Evolutionary conservation across 2,329 filamentous ascomycete species (phyloP).

Genomic region (Colletotrichum sidae): DNA sequence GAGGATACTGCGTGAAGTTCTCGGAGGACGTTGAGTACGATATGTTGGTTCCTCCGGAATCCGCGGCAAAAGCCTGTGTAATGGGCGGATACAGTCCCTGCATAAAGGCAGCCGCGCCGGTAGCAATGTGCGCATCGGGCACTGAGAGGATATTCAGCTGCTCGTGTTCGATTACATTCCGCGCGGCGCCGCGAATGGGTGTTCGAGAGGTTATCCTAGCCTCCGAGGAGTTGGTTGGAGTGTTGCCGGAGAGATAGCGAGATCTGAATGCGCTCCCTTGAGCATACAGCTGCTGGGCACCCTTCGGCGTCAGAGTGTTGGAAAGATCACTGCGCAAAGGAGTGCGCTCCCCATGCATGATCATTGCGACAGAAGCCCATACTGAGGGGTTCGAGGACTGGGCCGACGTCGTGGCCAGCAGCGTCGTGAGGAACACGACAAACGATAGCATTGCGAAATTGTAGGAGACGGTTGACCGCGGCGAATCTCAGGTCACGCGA

Average conservation of each 20-base stretch:
- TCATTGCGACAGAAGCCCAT: constrained; percentile 61
- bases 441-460: constrained; percentile 39
- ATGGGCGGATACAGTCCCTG: constrained; percentile 87
- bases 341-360: constrained; percentile 66
- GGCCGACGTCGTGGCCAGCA: constrained; percentile 44
- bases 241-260: constrained; percentile 57
- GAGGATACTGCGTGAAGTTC: constrained; percentile 70
- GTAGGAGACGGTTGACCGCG: neutral
- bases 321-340: constrained; percentile 49
- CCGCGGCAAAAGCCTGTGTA: constrained; percentile 50
- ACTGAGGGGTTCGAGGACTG: constrained; percentile 53
- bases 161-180: constrained; percentile 59
- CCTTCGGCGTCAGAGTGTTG: constrained; percentile 60
- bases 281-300: constrained; percentile 63
- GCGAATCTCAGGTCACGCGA: neutral
- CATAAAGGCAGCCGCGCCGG: constrained; percentile 80
- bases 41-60: constrained; percentile 48
- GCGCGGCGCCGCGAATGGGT: constrained; percentile 56
- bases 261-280: constrained; percentile 61
- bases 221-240: constrained; percentile 41
- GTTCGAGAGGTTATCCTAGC: constrained; percentile 45
- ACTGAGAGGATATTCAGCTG: constrained; percentile 58
- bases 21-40: constrained; percentile 57
- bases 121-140: constrained; percentile 64
- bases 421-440: constrained; percentile 38